Conservation (phyloP, 2,329 filamentous ascomycete species). For the Didymellaceae sp. region DNA sequence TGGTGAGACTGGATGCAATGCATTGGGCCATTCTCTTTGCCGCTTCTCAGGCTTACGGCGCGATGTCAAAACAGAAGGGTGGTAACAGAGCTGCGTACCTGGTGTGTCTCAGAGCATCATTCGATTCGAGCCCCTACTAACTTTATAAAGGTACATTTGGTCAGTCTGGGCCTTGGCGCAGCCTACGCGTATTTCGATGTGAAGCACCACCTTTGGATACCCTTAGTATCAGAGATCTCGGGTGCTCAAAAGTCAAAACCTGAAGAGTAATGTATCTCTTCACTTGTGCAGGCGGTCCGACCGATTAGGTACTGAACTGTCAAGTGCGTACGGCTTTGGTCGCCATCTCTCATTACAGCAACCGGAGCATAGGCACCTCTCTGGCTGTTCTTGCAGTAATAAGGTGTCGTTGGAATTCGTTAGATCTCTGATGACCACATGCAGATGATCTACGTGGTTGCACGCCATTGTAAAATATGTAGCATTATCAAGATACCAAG, state of each 20-base stretch:
- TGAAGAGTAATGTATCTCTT: not conserved
- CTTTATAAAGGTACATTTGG: slow-evolving; percentile 10
- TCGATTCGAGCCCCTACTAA: slow-evolving; percentile 1
- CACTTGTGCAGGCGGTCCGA: not conserved
- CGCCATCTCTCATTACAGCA: no score
- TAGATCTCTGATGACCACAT: no score
- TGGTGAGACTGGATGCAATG: slow-evolving; percentile 19
- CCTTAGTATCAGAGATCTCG: slow-evolving; percentile 14
- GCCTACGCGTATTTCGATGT: slow-evolving; percentile 23
- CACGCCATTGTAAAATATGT: no score
- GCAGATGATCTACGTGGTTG: no score
- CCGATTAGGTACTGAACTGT: no score
- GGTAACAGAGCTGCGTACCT: slow-evolving; percentile 2
- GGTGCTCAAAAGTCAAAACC: not conserved
- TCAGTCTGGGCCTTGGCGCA: slow-evolving; percentile 15
- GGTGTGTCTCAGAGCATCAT: not conserved
- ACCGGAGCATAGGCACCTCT: no score
- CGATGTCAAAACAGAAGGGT: not conserved
- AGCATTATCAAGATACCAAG: no score
- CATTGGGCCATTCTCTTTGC: slow-evolving; percentile 15
- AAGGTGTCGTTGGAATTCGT: no score
- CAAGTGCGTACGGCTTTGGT: no score
- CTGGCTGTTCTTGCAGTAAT: no score
- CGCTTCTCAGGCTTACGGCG: slow-evolving; percentile 2
- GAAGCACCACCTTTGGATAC: slow-evolving; percentile 24